Evolutionary conservation across 2,329 filamentous ascomycete species (phyloP), one percentile per base, ranked within the genome.

Genomic region (Fusarium paranaense): DNA sequence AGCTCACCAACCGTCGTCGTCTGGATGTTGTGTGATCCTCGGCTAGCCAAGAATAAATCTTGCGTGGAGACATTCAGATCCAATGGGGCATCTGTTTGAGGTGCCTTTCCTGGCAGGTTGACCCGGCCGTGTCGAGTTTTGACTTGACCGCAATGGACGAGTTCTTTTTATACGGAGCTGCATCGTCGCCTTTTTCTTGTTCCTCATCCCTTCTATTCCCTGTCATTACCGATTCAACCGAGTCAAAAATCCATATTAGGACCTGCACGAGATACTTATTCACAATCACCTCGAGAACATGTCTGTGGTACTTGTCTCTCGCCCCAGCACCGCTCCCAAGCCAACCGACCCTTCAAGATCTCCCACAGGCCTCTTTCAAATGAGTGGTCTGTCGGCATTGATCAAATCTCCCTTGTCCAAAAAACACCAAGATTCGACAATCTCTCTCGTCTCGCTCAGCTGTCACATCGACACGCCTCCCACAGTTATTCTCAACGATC

Each of bases 391-490:
- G 9, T 52, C 42, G 2, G 52, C 30, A 18, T 9, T 69, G 7
- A 69, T 70, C 47, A 76, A 20, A 5, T 68, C 75, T 27, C 60
- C 54, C 14, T 20, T 72, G 2, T 57, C 47, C 22, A 61, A 47
- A 9, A 33, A 5, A 8, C 4, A 18, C 1, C 22, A 35, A 4
- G 20, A 47, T 16, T 20, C 11, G 8, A 38, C 14, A 37, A 40
- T 0, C 3, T n/a, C 62, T 1, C 13, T 58, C 10, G 66, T 58
- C 7, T 66, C 58, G 0, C 57, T 78, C 1, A 33, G 66, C 9
- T 78, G 63, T 11, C 67, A 50, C 1, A 64, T 74, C 2, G 62
- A 74, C 3, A 72, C 58, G 1, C 57, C 57, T 0, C 62, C 75
- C 1, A 66, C 66, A 0, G 58, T 77, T 1, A n/a, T 77, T 2